Evolutionary conservation across 192 early-diverging fungal species (phyloP), one percentile per base, ranked within the genome.

Genomic region (Coemansia furcata): DNA sequence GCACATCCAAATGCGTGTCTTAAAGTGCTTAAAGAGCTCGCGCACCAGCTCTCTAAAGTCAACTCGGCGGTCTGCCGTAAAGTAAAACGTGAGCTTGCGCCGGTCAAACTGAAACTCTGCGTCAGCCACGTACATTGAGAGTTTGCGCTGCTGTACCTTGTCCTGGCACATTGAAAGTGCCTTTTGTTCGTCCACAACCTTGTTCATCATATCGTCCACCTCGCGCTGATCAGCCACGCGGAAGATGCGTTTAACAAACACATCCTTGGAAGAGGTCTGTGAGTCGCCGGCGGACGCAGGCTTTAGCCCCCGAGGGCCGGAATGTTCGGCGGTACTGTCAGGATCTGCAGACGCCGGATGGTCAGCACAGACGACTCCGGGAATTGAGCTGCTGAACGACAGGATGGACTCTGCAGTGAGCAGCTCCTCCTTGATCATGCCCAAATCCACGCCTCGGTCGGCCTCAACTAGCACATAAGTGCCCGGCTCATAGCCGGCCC

Each of bases 91-190:
- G 50, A 99, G 84, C 86, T 99, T 99, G 67, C 93, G 89, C 17
- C 97, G 87, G 78, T 99, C 95, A 89, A 96, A 99, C 81, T 99
- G 97, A 66, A 94, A 99, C 82, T 99, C 97, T 21, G 97, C 97
- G 72, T 97, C 94, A 1, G 95, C 92, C 29, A 99, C 90, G 64
- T 93, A 88, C 97, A 99, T 99, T 17, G 94, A 91, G 36, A 99
- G 84, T 68, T 91, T 92, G 81, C 91, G 92, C 66, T 94, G 90
- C 60, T 90, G 84, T 54, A 95, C 96, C 76, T 96, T 98, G 39
- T 80, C 83, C 67, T 95, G 95, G 71, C 96, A 98, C 26, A 94
- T 86, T 33, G 82, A 80, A 77, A 93, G 85, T 6, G 97, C 92
- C 72, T 91, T 95, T 39, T 89, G 87, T 76, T 98, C 97, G 71